Conservation (phyloP, 306 rosid species). For the Trifolium fragiferum region DNA sequence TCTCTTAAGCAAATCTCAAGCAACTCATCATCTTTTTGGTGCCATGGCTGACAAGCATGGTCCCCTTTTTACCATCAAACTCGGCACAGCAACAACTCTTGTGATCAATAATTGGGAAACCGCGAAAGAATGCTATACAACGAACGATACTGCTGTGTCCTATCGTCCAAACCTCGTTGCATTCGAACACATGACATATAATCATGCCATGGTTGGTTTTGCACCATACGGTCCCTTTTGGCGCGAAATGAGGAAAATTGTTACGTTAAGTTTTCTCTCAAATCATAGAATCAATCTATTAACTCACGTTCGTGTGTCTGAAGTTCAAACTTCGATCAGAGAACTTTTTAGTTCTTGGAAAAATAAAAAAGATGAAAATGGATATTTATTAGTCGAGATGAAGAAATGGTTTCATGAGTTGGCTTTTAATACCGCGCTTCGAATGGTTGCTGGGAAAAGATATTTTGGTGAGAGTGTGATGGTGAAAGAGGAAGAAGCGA, state of each 20-base stretch:
- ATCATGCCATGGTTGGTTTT: constrained; percentile 19
- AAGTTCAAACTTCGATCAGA: constrained; percentile 1
- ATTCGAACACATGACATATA: constrained; percentile 10
- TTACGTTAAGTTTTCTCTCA: not conserved
- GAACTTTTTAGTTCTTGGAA: constrained; percentile 11
- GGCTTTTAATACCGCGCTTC: constrained; percentile 21
- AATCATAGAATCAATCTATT: constrained; percentile 17
- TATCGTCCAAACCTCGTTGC: constrained; percentile 25
- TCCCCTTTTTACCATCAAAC: constrained; percentile 23
- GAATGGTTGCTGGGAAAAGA: constrained; percentile 36
- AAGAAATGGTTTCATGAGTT: constrained; percentile 29
- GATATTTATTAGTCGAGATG: constrained; percentile 2
- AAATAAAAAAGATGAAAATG: not conserved
- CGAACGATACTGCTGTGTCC: not conserved
- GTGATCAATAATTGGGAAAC: constrained; percentile 7
- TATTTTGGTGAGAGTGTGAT: constrained; percentile 7
- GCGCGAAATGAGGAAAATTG: constrained; percentile 20
- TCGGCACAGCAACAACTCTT: not conserved
- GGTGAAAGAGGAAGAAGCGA: constrained; percentile 7
- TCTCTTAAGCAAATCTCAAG: not conserved
- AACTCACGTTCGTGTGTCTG: not conserved
- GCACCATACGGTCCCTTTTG: constrained; percentile 33
- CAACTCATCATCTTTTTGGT: constrained; percentile 21
- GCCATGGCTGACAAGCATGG: constrained; percentile 9
- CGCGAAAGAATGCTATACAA: constrained; percentile 36